phyloP scores from a whole-genome alignment of 805 yeast species.

The Yarrowia sp. region DNA sequence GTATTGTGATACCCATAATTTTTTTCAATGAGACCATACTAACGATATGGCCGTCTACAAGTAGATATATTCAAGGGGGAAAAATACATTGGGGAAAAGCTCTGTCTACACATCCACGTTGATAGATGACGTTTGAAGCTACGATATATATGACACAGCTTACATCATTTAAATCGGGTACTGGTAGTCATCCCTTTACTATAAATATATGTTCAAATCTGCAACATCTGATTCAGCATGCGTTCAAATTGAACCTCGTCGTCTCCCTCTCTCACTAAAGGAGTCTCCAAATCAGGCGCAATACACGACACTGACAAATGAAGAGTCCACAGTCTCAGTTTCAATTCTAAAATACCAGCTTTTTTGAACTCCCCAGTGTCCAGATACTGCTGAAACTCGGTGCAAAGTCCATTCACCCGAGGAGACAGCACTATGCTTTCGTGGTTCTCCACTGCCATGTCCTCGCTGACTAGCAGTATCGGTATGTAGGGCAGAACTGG shows the following conservation, averaged over 20 bases:
- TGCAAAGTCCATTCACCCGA: not conserved
- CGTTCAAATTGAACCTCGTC: not conserved
- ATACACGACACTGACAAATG: not conserved
- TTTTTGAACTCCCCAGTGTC: not conserved
- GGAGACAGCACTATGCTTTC: not conserved
- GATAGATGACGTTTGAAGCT: no score
- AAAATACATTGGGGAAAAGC: no score
- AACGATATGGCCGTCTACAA: no score
- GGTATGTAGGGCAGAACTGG: not conserved
- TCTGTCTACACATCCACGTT: no score
- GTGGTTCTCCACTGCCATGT: not conserved
- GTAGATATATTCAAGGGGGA: no score
- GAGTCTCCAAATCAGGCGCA: not conserved
- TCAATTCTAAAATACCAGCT: slow-evolving; percentile 2
- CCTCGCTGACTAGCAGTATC: not conserved
- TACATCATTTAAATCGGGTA: no score
- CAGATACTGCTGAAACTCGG: not conserved
- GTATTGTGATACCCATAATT: no score
- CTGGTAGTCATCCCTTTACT: not conserved
- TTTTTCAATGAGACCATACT: no score
- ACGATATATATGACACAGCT: no score
- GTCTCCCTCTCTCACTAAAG: not conserved
- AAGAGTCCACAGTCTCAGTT: not conserved
- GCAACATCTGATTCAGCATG: slow-evolving; percentile 5
- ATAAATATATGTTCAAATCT: not conserved